A percentile compares a stretch with the other conserved stretches of the same genome.
Evolutionary conservation across 2,329 filamentous ascomycete genomes (phyloP).

Genomic region (Lecanicillium sp.): DNA sequence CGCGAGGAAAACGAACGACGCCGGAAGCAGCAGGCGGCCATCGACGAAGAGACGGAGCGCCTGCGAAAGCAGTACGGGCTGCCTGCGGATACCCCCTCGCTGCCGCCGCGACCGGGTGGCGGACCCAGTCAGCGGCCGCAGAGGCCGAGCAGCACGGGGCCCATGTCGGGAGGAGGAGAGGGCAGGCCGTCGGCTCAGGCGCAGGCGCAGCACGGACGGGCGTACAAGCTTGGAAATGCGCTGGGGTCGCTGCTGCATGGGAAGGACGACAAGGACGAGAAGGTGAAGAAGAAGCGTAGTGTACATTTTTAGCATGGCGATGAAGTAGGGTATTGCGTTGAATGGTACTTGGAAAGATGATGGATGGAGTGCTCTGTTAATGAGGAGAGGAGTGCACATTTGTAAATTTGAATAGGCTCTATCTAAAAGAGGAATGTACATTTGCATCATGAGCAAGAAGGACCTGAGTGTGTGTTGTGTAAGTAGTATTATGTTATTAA

Average conservation of each 20-base stretch:
- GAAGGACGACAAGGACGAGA: conserved; percentile 11
- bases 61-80: conserved; percentile 64
- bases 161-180: neutral
- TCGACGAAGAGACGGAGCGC: conserved; percentile 78
- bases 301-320: conserved; percentile 10
- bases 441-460: conserved; percentile 9
- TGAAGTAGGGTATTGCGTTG: too few species aligned
- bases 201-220: conserved; percentile 11
- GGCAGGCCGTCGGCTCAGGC: conserved; percentile 1
- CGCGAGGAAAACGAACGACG: conserved; percentile 56
- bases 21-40: conserved; percentile 44
- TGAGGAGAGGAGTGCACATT: too few species aligned
- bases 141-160: conserved; percentile 10
- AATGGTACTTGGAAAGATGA: too few species aligned
- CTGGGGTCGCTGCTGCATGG: conserved; percentile 11
- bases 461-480: neutral
- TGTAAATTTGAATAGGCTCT: too few species aligned
- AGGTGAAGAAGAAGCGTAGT: conserved; percentile 15
- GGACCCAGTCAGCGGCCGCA: neutral
- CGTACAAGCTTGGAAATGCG: conserved; percentile 11
- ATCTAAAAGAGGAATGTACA: conserved; percentile 14
- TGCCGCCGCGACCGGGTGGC: conserved; percentile 8
- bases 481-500: neutral
- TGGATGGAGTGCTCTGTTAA: too few species aligned
- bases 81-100: conserved; percentile 13